A percentile compares a stretch with the other conserved stretches of the same genome.
phyloP scores from a whole-genome alignment of 1,284 basidiomycete species.

The Mycena citricolor region DNA sequence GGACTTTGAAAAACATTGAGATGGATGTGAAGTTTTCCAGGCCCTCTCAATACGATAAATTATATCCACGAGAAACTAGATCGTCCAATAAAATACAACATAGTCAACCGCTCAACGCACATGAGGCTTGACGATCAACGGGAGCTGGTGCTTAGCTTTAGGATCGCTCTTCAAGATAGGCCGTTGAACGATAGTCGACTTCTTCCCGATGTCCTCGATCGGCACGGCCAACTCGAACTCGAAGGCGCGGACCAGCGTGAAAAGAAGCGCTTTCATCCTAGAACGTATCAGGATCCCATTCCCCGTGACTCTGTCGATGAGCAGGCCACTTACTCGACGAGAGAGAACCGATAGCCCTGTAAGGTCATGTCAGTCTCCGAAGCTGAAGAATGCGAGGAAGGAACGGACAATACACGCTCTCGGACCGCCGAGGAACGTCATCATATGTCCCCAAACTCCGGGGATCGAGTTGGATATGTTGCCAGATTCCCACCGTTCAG shows the following conservation, averaged over 20 bases:
- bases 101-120: slow-evolving; percentile 2
- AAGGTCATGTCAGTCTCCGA: no score
- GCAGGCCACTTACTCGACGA: slow-evolving; percentile 9
- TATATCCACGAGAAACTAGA: no score
- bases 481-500: background rate
- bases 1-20: no score
- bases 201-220: background rate
- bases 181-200: slow-evolving; percentile 4
- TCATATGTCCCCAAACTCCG: slow-evolving; percentile 2
- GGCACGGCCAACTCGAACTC: slow-evolving; percentile 13
- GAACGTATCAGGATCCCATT: background rate
- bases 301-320: background rate
- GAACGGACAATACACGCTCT: slow-evolving; percentile 1
- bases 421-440: slow-evolving; percentile 3
- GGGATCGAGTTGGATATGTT: slow-evolving; percentile 1
- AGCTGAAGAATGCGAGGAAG: background rate
- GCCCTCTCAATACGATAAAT: no score
- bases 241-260: slow-evolving; percentile 13
- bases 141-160: slow-evolving; percentile 1
- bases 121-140: slow-evolving; percentile 1
- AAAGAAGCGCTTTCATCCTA: slow-evolving; percentile 12
- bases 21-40: no score
- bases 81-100: no score
- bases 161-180: slow-evolving; percentile 5
- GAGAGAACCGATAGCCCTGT: slow-evolving; percentile 5